Conservation (phyloP, 2,329 filamentous ascomycete species). For the Drechmeria coniospora region DNA sequence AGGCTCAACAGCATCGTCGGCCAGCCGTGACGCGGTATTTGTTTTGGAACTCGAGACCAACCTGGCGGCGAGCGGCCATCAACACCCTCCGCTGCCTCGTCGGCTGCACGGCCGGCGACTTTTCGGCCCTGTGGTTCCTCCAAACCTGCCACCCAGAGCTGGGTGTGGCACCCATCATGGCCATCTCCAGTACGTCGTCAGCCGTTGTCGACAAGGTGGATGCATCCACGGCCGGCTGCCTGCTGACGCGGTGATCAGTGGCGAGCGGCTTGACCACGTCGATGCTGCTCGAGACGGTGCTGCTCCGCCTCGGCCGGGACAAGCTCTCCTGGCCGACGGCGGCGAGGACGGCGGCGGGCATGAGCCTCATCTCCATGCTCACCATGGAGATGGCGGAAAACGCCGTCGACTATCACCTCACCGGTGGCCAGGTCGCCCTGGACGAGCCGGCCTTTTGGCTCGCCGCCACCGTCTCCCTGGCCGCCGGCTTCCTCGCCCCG, state of each 20-base stretch:
- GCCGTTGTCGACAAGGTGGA: neutral
- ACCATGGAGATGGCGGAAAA: slow-evolving; percentile 43
- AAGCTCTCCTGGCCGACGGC: slow-evolving; percentile 29
- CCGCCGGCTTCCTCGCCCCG: slow-evolving; percentile 30
- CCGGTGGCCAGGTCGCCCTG: slow-evolving; percentile 31
- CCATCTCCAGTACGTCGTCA: slow-evolving; percentile 28
- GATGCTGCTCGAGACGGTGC: slow-evolving; percentile 33
- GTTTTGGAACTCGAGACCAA: slow-evolving; percentile 18
- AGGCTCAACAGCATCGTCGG: neutral
- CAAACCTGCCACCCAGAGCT: slow-evolving; percentile 30
- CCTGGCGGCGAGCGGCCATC: slow-evolving; percentile 34
- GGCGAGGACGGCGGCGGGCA: slow-evolving; percentile 36
- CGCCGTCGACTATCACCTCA: slow-evolving; percentile 37
- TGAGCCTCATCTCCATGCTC: slow-evolving; percentile 44
- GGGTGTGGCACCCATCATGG: slow-evolving; percentile 34
- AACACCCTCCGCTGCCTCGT: slow-evolving; percentile 40
- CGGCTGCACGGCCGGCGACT: slow-evolving; percentile 40
- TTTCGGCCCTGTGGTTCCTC: slow-evolving; percentile 38
- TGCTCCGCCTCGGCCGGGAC: slow-evolving; percentile 33
- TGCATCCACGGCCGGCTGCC: neutral
- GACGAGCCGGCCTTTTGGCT: slow-evolving; percentile 34
- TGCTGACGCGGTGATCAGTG: slow-evolving; percentile 21
- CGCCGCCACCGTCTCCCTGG: slow-evolving; percentile 28
- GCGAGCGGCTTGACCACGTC: slow-evolving; percentile 34
- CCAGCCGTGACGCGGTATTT: neutral